Percentiles rank a stretch among this genome's conserved stretches.
phyloP scores from a whole-genome alignment of 2,329 filamentous ascomycete genomes.

The Elsinoe australis region DNA sequence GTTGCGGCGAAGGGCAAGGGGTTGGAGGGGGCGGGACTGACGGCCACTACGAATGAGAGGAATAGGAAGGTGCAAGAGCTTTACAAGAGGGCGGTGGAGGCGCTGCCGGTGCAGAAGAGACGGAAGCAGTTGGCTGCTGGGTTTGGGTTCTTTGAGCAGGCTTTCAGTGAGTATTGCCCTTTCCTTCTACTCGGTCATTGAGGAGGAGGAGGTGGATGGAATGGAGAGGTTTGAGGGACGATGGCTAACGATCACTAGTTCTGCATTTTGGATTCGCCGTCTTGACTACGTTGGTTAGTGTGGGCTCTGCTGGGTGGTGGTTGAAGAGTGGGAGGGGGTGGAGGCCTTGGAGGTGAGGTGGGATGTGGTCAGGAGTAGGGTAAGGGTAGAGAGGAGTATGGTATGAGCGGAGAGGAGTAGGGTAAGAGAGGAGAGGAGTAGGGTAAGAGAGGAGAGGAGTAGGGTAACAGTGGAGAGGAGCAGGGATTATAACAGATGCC shows the following conservation, averaged over 20 bases:
- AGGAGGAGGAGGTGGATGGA: not conserved
- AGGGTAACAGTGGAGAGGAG: too few species aligned
- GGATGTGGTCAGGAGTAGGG: not conserved
- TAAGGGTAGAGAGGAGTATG: too few species aligned
- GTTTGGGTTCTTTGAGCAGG: slow-evolving; percentile 34
- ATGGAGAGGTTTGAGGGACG: not conserved
- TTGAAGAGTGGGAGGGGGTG: slow-evolving; percentile 9
- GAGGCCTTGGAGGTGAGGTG: slow-evolving; percentile 12
- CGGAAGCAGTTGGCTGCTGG: slow-evolving; percentile 28
- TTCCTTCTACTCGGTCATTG: not conserved
- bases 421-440: too few species aligned
- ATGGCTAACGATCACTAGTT: not conserved
- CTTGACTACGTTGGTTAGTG: slow-evolving; percentile 5
- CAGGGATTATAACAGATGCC: too few species aligned
- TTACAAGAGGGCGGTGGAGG: slow-evolving; percentile 21
- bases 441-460: too few species aligned
- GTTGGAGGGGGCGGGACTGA: slow-evolving; percentile 16
- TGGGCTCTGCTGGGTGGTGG: slow-evolving; percentile 1
- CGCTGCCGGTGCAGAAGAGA: slow-evolving; percentile 29
- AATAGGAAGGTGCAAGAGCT: slow-evolving; percentile 20
- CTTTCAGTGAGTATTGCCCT: slow-evolving; percentile 16
- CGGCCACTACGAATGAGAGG: slow-evolving; percentile 14
- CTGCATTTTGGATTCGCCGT: slow-evolving; percentile 11
- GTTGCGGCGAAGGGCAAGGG: slow-evolving; percentile 20
- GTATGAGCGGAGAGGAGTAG: not conserved